Percentiles rank a stretch among this genome's conserved stretches.
These are phyloP conservation scores for Paraconiothyrium brasiliense DNA, from an alignment of 2,329 filamentous ascomycete species.

Conservation along the genomic window DNA sequence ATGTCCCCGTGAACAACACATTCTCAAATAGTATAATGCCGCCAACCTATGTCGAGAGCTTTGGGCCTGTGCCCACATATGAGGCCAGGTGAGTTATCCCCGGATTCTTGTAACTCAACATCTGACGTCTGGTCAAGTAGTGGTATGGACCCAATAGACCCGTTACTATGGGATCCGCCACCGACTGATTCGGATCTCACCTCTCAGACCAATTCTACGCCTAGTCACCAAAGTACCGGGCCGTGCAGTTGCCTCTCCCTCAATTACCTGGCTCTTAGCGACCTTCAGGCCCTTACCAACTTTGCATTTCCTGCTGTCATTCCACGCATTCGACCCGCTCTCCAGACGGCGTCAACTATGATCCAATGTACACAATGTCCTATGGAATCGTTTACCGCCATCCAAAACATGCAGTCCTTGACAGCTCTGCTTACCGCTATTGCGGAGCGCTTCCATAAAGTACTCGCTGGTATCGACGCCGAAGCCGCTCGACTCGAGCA, in stretches of 20 bases:
- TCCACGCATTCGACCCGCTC: conserved; percentile 53
- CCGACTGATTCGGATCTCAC: neutral
- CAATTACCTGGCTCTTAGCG: conserved; percentile 56
- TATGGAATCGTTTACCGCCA: conserved; percentile 50
- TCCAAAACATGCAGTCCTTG: conserved; percentile 58
- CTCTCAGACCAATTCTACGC: conserved; percentile 8
- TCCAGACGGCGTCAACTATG: conserved; percentile 50
- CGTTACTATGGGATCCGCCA: conserved; percentile 10
- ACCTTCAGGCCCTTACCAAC: conserved; percentile 50
- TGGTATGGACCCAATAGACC: conserved; percentile 9
- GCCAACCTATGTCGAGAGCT: conserved; percentile 2
- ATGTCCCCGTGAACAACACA: neutral
- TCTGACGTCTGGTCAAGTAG: neutral
- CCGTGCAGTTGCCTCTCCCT: conserved; percentile 57
- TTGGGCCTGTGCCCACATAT: conserved; percentile 1
- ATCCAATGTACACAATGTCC: conserved; percentile 56
- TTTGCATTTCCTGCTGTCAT: conserved; percentile 56
- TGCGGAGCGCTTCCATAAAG: conserved; percentile 53
- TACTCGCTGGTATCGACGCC: conserved; percentile 52
- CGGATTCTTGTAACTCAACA: neutral
- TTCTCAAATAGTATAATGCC: neutral
- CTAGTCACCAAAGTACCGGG: conserved; percentile 20
- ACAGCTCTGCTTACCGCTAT: conserved; percentile 54
- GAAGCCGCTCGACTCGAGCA: conserved; percentile 48
- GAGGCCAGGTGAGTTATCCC: conserved; percentile 5